A percentile compares a stretch with the other conserved stretches of the same genome.
These are phyloP conservation scores for Salix koriyanagi DNA, from an alignment of 345 rosid species.

Conservation along the genomic window DNA sequence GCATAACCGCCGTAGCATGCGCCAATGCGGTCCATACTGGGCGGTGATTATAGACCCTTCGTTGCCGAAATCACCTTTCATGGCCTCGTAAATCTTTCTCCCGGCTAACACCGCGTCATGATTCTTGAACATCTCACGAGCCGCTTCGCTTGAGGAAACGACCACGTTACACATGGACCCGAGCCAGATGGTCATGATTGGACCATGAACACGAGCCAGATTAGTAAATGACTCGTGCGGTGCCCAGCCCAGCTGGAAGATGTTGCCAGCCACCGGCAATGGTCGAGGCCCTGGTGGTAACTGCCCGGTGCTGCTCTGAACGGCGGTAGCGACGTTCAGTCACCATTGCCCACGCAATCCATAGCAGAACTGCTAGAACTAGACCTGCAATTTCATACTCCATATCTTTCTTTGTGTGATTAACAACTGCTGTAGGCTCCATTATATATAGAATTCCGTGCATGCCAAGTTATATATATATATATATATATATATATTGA, in stretches of 20 bases:
- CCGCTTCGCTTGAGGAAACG: slow-evolving; percentile 57
- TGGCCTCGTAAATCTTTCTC: slow-evolving; percentile 71
- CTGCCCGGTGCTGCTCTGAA: slow-evolving; percentile 13
- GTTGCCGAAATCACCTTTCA: slow-evolving; percentile 53
- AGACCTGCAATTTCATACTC: slow-evolving; percentile 31
- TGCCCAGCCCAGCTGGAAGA: slow-evolving; percentile 51
- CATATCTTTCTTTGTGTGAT: slow-evolving; percentile 15
- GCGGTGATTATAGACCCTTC: slow-evolving; percentile 69
- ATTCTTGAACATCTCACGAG: slow-evolving; percentile 71
- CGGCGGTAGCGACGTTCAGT: slow-evolving; percentile 35
- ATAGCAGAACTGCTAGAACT: slow-evolving; percentile 29
- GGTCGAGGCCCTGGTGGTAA: slow-evolving; percentile 71
- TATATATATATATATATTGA: too few species aligned
- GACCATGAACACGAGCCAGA: slow-evolving; percentile 51
- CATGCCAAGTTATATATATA: too few species aligned
- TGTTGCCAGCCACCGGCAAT: slow-evolving; percentile 66
- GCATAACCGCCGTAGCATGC: slow-evolving; percentile 60
- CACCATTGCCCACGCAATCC: slow-evolving; percentile 37
- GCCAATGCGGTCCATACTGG: slow-evolving; percentile 77
- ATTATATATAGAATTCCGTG: neutral
- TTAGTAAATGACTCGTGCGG: slow-evolving; percentile 55
- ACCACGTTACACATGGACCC: slow-evolving; percentile 76
- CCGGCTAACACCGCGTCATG: slow-evolving; percentile 70
- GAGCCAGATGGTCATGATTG: slow-evolving; percentile 67
- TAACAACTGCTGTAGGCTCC: neutral